Conservation (phyloP, 139 green algal genomes). For the Closterium sp. region DNA sequence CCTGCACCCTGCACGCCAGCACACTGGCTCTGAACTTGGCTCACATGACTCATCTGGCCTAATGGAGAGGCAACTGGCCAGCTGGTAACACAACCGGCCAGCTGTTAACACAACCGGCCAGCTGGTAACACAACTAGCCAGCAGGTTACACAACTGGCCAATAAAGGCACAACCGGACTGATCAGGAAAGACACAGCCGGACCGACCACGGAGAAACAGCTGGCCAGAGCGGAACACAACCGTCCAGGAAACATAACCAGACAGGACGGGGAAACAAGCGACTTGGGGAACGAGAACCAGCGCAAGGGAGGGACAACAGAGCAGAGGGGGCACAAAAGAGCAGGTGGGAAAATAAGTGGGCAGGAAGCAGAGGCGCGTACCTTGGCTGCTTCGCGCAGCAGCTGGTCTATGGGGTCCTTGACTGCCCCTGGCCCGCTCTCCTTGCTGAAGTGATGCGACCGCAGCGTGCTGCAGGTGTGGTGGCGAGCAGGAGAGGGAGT, state of each 20-base stretch:
- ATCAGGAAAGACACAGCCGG: no score
- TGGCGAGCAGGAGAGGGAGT: neutral
- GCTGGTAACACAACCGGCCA: neutral
- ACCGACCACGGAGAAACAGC: no score
- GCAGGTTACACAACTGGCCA: no score
- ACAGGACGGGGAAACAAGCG: no score
- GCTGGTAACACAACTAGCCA: neutral
- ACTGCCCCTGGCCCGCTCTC: slow-evolving; percentile 66
- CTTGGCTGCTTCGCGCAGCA: slow-evolving; percentile 75
- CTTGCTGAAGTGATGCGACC: slow-evolving; percentile 92
- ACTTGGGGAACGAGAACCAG: no score
- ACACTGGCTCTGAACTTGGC: neutral
- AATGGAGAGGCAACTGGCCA: neutral
- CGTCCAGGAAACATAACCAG: no score
- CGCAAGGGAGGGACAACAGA: no score
- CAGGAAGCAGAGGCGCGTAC: neutral
- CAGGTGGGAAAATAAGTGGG: neutral
- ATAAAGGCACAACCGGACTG: no score
- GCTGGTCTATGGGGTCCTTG: slow-evolving; percentile 82
- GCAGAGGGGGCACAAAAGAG: neutral
- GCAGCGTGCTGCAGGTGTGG: slow-evolving; percentile 57
- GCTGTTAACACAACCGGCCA: no score
- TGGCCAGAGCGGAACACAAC: no score
- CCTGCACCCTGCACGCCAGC: neutral
- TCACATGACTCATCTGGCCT: no score